Evolutionary conservation across 2,329 filamentous ascomycete genomes (phyloP).

Genomic region (Madurella mycetomatis): DNA sequence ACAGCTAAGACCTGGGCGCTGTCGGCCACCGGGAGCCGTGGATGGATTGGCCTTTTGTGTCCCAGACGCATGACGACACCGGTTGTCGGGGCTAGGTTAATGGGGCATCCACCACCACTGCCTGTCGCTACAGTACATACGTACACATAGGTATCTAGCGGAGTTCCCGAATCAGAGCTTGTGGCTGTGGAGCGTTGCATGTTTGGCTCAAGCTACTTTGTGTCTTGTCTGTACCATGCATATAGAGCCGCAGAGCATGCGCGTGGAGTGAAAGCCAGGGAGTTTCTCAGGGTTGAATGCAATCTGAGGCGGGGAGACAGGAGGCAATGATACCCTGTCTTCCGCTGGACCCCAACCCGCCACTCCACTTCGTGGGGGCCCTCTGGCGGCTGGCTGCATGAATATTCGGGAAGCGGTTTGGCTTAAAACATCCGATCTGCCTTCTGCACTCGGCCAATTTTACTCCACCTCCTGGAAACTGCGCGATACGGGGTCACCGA

Average conservation of each 20-base stretch:
- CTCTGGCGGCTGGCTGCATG: conserved; percentile 5
- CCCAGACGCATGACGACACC: background rate
- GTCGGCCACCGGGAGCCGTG: background rate
- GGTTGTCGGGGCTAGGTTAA: background rate
- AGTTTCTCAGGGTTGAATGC: background rate
- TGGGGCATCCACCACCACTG: background rate
- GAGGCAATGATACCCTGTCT: background rate
- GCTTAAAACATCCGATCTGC: conserved; percentile 6
- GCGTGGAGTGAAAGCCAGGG: background rate
- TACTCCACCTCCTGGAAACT: conserved; percentile 5
- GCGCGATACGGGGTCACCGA: conserved; percentile 1
- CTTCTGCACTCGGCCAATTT: conserved; percentile 2
- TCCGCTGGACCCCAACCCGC: background rate
- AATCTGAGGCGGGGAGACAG: background rate
- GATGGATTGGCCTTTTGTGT: background rate
- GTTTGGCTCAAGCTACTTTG: background rate
- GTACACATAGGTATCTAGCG: background rate
- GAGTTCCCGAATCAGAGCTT: background rate
- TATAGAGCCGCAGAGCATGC: background rate
- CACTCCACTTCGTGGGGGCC: conserved; percentile 10
- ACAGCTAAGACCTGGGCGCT: background rate
- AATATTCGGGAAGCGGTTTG: conserved; percentile 2
- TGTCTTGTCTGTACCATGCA: background rate
- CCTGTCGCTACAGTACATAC: background rate
- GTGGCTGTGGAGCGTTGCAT: background rate